Evolutionary conservation across 257 asterid species (phyloP).

Genomic region (Penstemon davidsonii): DNA sequence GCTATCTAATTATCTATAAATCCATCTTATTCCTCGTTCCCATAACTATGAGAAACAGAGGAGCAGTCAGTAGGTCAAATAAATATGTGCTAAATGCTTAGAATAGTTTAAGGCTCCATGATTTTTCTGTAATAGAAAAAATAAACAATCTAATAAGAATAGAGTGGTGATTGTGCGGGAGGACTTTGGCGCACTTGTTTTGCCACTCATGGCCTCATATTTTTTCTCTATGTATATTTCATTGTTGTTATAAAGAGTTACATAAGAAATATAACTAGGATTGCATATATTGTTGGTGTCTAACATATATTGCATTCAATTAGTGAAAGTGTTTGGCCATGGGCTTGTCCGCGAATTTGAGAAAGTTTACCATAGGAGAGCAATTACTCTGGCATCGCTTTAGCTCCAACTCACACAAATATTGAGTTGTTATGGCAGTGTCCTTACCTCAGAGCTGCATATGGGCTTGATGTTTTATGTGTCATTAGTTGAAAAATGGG

Average conservation of each 20-base stretch:
- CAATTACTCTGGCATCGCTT: too few species aligned
- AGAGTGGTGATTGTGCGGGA: neutral
- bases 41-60: neutral
- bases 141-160: slow-evolving; percentile 6
- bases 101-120: neutral
- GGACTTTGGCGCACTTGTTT: neutral
- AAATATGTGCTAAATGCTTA: neutral
- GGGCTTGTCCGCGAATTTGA: too few species aligned
- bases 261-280: neutral
- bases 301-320: neutral
- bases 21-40: neutral
- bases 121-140: neutral
- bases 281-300: too few species aligned
- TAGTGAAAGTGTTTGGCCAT: too few species aligned
- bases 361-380: too few species aligned
- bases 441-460: slow-evolving; percentile 13
- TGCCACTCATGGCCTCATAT: neutral
- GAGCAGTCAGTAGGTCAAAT: neutral
- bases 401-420: too few species aligned
- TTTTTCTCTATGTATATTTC: neutral
- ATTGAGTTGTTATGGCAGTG: neutral
- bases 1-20: neutral
- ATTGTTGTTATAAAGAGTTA: neutral
- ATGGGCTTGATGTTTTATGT: too few species aligned
- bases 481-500: too few species aligned